Percentiles rank a stretch among this genome's conserved stretches.
phyloP scores from a whole-genome alignment of 1,284 basidiomycete species.

The Ceraceosorus guamensis region DNA sequence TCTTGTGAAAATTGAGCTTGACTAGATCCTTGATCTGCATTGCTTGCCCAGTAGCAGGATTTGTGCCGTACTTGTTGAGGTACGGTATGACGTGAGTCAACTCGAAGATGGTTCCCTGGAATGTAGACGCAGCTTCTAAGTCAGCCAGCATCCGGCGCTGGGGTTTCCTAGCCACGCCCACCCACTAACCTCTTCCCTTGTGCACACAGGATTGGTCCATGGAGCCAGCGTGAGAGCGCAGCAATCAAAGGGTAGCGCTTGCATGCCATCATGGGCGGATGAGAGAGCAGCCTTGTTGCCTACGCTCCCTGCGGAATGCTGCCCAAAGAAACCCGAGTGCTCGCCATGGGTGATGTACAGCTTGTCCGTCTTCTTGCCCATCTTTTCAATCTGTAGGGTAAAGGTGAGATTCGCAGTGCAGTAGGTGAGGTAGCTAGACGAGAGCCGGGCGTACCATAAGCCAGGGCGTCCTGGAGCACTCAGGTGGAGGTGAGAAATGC shows the following conservation, averaged over 20 bases:
- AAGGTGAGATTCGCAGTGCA: too few species aligned
- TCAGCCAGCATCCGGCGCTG: neutral
- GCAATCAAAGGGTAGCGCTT: slow-evolving; percentile 71
- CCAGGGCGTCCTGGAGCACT: too few species aligned
- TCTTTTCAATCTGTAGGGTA: too few species aligned
- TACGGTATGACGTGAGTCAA: slow-evolving; percentile 74
- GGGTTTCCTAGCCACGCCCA: too few species aligned
- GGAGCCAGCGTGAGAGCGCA: slow-evolving; percentile 87
- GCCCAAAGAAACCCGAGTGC: slow-evolving; percentile 37
- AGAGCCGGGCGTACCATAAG: too few species aligned
- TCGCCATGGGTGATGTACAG: slow-evolving; percentile 36
- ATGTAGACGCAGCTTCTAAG: neutral
- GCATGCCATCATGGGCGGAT: slow-evolving; percentile 46
- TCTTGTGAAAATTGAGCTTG: slow-evolving; percentile 71
- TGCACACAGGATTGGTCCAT: slow-evolving; percentile 81
- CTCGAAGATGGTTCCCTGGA: slow-evolving; percentile 37
- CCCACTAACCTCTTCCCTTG: slow-evolving; percentile 59
- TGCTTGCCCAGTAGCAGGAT: slow-evolving; percentile 81
- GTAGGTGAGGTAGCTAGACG: too few species aligned
- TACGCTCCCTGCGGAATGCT: slow-evolving; percentile 29
- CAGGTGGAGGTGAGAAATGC: too few species aligned
- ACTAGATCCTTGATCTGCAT: slow-evolving; percentile 73
- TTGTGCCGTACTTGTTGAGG: slow-evolving; percentile 61
- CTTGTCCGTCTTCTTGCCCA: slow-evolving; percentile 16
- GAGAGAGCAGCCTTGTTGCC: slow-evolving; percentile 51